Evolutionary conservation across 2,329 filamentous ascomycete genomes (phyloP).

Genomic region (Xylaria sp.): DNA sequence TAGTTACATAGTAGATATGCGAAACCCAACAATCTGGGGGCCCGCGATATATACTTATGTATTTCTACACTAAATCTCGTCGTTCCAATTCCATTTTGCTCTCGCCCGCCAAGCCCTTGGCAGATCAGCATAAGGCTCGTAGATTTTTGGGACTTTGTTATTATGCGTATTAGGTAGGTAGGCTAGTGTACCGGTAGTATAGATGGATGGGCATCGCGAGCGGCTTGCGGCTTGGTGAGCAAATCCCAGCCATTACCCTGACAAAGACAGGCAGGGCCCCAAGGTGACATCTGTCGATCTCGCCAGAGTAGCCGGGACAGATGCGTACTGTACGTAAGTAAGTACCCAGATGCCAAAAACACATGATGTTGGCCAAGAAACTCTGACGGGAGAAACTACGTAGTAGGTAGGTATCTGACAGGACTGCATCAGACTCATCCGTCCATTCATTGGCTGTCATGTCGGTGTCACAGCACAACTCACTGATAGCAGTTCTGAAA

Average conservation of each 20-base stretch:
- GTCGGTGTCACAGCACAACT: background rate
- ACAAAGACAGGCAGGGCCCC: conserved; percentile 1
- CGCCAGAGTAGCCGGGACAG: conserved; percentile 11
- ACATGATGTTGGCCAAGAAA: background rate
- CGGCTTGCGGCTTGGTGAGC: conserved; percentile 3
- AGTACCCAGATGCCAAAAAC: background rate
- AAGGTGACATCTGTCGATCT: conserved; percentile 24
- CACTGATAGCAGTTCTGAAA: conserved; percentile 12
- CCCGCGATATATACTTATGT: conserved; percentile 2
- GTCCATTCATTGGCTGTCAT: conserved; percentile 1
- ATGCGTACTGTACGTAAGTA: background rate
- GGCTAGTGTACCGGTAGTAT: too few relatives aligned
- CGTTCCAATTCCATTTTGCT: conserved; percentile 24
- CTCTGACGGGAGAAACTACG: background rate
- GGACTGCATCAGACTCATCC: background rate
- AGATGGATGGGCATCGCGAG: background rate
- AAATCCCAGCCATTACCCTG: background rate
- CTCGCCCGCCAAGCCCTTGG: conserved; percentile 19
- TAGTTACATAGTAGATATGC: background rate
- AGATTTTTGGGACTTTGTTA: conserved; percentile 4
- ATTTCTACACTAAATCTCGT: conserved; percentile 2
- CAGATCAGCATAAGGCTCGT: conserved; percentile 15
- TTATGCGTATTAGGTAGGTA: background rate
- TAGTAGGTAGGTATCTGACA: background rate
- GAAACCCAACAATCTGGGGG: background rate